Evolutionary conservation across 169 alveolate genomes (phyloP), one percentile per base, ranked within the genome.

Genomic region (Eimeria praecox): DNA sequence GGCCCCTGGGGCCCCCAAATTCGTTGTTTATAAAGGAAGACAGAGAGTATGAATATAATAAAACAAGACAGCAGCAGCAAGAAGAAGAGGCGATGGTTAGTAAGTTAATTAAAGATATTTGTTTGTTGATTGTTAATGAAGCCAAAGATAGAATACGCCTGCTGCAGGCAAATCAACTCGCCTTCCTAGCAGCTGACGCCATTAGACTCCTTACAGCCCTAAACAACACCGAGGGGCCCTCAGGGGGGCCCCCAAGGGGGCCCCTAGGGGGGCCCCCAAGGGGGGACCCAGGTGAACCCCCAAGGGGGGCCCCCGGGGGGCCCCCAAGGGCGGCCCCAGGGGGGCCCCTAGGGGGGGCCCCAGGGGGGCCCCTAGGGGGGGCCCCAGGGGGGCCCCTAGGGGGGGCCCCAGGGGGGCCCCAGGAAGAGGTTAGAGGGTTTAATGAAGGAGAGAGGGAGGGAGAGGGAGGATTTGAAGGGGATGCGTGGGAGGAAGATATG

Each of bases 141-240:
- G 10, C 49, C 27, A 22, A 44, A 42, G 56, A 80, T 38, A 80
- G 89, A 46, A 8, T 80, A 30, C 22, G 18, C 46, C 35, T 46
- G 16, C 33, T 80, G 66, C 89, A 80, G 10, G 89, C 89, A 16
- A 80, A 80, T 62, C 69, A 80, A 44, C 66, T 44, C 18, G 66
- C 69, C 33, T 66, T 80, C 14, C 69, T 80, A 5, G 66, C 89
- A 18, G 89, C 89, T 3, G 89, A 80, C 66, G 89, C 64, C 0
- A 42, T 24, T 6, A 22, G 18, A n/a, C 89, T 80, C 0, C 89
- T 80, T 10, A 9, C 12, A 5, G 56, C 86, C 42, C 16, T 44
- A 33, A 30, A 12, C 52, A 35, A 33, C 12, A 12, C 22, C 10
- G 54, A 75, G 54, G 52, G 54, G 56, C 86, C 42, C 42, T 52